Conservation (phyloP, 768 basidiomycete genomes). For the Favolaschia claudopus region DNA sequence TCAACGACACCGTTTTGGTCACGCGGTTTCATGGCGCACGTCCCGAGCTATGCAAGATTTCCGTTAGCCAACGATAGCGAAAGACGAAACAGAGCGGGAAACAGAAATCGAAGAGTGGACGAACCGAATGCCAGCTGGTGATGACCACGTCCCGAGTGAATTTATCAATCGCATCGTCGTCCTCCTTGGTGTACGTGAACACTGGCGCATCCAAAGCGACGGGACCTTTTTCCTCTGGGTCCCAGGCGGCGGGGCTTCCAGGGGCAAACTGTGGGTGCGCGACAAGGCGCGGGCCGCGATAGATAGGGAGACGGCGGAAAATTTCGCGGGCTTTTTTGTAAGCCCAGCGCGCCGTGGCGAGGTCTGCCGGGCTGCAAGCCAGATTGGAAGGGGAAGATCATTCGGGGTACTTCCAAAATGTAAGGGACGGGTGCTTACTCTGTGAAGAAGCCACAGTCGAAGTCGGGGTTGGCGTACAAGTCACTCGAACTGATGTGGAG, state of each 20-base stretch:
- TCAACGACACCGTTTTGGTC: conserved; percentile 55
- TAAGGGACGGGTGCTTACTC: conserved; percentile 29
- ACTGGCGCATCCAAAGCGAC: conserved; percentile 26
- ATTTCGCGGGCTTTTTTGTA: conserved; percentile 51
- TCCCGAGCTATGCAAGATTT: conserved; percentile 46
- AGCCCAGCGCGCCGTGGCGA: conserved; percentile 39
- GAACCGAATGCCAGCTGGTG: conserved; percentile 36
- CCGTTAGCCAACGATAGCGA: not conserved
- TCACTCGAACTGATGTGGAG: conserved; percentile 44
- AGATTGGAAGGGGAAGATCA: not conserved
- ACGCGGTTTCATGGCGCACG: conserved; percentile 57
- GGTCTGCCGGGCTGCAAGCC: conserved; percentile 25
- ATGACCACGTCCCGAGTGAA: conserved; percentile 21
- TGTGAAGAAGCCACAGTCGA: conserved; percentile 38
- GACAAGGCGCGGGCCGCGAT: conserved; percentile 26
- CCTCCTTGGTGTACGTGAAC: conserved; percentile 32
- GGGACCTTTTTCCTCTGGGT: conserved; percentile 16
- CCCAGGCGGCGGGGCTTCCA: conserved; percentile 15
- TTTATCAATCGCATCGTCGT: conserved; percentile 33
- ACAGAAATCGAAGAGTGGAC: not conserved
- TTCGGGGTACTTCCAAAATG: not conserved
- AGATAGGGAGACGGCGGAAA: conserved; percentile 44
- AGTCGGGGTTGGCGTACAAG: conserved; percentile 38
- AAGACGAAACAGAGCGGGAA: not conserved
- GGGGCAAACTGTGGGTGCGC: conserved; percentile 27